Evolutionary conservation across 495 filamentous ascomycete genomes (phyloP), one percentile per base, ranked within the genome.

Genomic region (Trichoderma virens): DNA sequence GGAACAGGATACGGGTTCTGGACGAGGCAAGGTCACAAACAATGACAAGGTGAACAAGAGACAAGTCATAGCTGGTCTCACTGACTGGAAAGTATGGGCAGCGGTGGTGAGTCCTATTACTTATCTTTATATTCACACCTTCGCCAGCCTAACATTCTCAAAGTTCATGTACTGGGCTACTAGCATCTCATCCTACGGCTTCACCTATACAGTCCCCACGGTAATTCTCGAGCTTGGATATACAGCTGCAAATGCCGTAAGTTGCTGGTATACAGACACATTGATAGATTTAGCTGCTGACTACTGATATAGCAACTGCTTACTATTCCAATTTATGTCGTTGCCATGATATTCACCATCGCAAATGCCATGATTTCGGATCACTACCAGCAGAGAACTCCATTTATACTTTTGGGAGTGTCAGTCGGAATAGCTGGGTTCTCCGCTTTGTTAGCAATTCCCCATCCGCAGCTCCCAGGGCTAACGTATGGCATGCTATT

Each of bases 151-250:
- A 41, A 41, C 43, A 87, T 80, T 69, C 70, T 95, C 38, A 92
- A 89, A 63, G 92, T 82, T 97, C 70, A 93, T 95, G 91, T 96
- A 96, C 74, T 90, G 92, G 41, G 90, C 88, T 7, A 77, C 96
- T 32, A 88, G 97, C 66, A 91, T 96, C 2, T 89, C 94, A 0
- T 91, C 90, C 38, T 97, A 97, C 69, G 82, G 84, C 73, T 80
- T 79, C 71, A 80, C 71, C 60, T 81, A 79, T 41, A 41, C 38
- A 41, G 38, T 41, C 0, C 38, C 38, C 14, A 41, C 38, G 9
- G 38, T 41, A 41, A 41, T 41, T 41, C 38, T 41, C 38, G 38
- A 41, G 5, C 38, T 41, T 41, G 38, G 38, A 41, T 41, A 41
- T 18, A 41, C 38, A 3, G 6, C 38, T 41, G 38, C 38, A 18